Conservation (phyloP, 257 asterid species). For the Solanum rostratum region DNA sequence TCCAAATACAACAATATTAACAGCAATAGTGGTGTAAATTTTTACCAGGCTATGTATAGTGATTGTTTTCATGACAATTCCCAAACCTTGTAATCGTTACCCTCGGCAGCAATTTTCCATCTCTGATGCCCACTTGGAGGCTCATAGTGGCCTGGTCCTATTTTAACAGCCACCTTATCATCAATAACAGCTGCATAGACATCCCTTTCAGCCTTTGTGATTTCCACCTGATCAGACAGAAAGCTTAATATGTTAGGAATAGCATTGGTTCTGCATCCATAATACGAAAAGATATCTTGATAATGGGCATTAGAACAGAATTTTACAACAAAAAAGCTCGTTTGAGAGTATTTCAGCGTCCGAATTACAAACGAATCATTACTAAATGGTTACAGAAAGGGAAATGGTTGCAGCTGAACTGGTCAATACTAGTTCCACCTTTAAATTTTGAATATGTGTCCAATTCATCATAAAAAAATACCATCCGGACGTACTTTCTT, state of each 20-base stretch:
- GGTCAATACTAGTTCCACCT: neutral
- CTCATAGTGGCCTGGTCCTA: slow-evolving; percentile 86
- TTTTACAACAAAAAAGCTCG: neutral
- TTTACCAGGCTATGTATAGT: too few relatives aligned
- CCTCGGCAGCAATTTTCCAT: slow-evolving; percentile 67
- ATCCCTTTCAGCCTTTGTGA: slow-evolving; percentile 76
- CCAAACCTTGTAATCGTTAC: slow-evolving; percentile 77
- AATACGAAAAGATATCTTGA: neutral
- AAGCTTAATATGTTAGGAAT: neutral
- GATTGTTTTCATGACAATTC: slow-evolving; percentile 25
- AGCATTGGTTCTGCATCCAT: neutral
- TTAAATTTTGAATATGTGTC: neutral
- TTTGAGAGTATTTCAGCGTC: neutral
- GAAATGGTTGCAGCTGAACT: neutral
- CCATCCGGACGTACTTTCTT: neutral
- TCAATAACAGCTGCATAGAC: slow-evolving; percentile 83
- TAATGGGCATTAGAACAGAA: neutral
- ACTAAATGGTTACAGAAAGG: neutral
- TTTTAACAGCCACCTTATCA: slow-evolving; percentile 69
- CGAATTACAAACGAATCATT: neutral
- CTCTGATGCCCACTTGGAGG: slow-evolving; percentile 34
- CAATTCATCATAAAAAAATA: neutral
- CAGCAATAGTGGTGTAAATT: neutral
- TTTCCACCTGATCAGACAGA: slow-evolving; percentile 36
- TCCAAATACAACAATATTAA: neutral